Conservation (phyloP, 768 basidiomycete genomes). For the Infundibulicybe gibba region DNA sequence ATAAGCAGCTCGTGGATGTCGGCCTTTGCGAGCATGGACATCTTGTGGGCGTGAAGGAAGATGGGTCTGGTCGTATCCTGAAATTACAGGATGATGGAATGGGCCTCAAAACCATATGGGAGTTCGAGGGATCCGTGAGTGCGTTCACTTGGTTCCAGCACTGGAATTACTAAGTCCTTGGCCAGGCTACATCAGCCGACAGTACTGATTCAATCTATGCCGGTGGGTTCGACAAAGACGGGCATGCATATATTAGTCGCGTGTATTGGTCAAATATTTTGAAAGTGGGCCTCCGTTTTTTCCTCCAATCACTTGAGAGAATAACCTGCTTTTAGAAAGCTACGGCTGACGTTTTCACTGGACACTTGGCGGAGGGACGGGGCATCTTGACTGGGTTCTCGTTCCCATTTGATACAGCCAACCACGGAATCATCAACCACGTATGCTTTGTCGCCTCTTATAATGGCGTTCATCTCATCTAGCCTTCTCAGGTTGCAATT, state of each 20-base stretch:
- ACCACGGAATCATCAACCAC: conserved; percentile 66
- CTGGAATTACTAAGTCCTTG: background rate
- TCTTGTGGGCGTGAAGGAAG: conserved; percentile 53
- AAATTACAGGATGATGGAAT: conserved; percentile 40
- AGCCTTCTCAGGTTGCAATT: conserved; percentile 41
- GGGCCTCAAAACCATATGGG: conserved; percentile 35
- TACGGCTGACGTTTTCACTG: conserved; percentile 48
- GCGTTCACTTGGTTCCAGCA: conserved; percentile 1
- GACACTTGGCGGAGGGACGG: conserved; percentile 40
- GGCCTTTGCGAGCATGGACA: conserved; percentile 53
- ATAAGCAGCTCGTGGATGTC: conserved; percentile 56
- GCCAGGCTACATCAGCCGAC: conserved; percentile 36
- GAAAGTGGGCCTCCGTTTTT: conserved; percentile 40
- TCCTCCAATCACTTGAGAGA: background rate
- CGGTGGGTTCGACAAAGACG: conserved; percentile 49
- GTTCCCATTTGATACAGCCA: conserved; percentile 62
- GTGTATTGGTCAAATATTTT: conserved; percentile 62
- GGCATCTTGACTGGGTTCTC: conserved; percentile 47
- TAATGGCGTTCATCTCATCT: background rate
- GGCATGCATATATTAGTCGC: conserved; percentile 53
- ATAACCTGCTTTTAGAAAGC: conserved; percentile 38
- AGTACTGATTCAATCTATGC: conserved; percentile 51
- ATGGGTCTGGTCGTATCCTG: conserved; percentile 57
- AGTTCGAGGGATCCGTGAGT: conserved; percentile 55
- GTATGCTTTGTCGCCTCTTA: conserved; percentile 32